phyloP scores from a whole-genome alignment of 495 filamentous ascomycete species.

The Cladorrhinum samala region DNA sequence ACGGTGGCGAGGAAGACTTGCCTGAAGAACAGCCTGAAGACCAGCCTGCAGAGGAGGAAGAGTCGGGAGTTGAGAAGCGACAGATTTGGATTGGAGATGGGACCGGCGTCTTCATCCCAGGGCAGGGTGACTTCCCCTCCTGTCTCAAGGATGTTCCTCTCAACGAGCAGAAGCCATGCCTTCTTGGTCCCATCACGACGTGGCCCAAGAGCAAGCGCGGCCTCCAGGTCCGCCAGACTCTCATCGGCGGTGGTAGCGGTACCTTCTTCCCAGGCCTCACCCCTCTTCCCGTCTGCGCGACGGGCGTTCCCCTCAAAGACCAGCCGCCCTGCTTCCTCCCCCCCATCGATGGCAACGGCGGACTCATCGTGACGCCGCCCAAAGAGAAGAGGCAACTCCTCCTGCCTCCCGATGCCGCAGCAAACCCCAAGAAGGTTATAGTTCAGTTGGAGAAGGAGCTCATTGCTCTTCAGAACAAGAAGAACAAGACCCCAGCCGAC shows the following conservation, averaged over 20 bases:
- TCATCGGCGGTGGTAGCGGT: conserved; percentile 11
- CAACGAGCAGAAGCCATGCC: conserved; percentile 17
- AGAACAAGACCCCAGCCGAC: conserved; percentile 21
- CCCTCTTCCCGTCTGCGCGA: conserved; percentile 7
- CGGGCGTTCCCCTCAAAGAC: conserved; percentile 5
- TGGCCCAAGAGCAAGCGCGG: conserved; percentile 16
- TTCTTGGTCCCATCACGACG: conserved; percentile 25
- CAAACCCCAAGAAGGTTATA: conserved; percentile 23
- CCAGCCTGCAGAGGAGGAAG: conserved; percentile 2
- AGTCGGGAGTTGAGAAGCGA: conserved; percentile 14
- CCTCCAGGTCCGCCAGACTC: not conserved
- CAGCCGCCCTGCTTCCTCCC: conserved; percentile 22
- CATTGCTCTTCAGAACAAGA: conserved; percentile 25
- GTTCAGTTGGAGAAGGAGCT: conserved; percentile 18
- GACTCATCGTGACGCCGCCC: conserved; percentile 2
- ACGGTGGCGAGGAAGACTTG: not conserved
- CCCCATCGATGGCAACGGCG: conserved; percentile 12
- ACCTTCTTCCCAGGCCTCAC: conserved; percentile 4
- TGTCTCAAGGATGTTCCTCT: conserved; percentile 17
- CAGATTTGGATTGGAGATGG: conserved; percentile 17
- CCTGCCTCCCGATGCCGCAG: conserved; percentile 14
- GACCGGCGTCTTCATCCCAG: conserved; percentile 9
- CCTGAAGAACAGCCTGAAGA: not conserved
- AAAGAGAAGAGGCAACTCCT: conserved; percentile 11
- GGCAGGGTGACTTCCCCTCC: conserved; percentile 6